Conservation (phyloP, 768 basidiomycete species). For the Lactarius akahatsu region DNA sequence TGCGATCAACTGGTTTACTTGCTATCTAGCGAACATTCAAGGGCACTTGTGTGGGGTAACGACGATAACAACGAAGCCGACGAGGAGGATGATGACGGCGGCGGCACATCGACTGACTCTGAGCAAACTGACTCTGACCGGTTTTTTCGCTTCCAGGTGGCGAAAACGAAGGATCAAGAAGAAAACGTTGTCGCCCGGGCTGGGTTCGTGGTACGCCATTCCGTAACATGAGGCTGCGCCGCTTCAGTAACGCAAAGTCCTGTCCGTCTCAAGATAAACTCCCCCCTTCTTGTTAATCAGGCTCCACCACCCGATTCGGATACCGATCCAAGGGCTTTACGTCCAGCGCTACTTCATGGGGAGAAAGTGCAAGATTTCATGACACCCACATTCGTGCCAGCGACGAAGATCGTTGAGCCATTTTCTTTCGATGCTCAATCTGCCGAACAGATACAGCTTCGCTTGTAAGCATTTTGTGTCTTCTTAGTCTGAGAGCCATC, state of each 20-base stretch:
- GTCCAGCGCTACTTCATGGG: constrained; percentile 22
- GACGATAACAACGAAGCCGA: constrained; percentile 31
- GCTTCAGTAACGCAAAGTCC: too few relatives aligned
- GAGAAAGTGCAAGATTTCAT: constrained; percentile 31
- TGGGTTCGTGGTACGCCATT: constrained; percentile 47
- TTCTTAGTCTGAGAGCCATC: not conserved
- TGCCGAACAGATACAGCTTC: not conserved
- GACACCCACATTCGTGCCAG: constrained; percentile 9
- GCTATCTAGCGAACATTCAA: constrained; percentile 49
- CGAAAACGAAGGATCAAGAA: constrained; percentile 57
- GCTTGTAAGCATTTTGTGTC: not conserved
- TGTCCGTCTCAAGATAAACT: not conserved
- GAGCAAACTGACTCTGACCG: constrained; percentile 47
- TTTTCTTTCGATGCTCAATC: not conserved
- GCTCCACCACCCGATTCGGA: not conserved
- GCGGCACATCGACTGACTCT: constrained; percentile 34
- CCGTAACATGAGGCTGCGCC: too few relatives aligned
- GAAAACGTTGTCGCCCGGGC: constrained; percentile 45
- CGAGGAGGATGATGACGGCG: not conserved
- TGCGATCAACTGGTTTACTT: constrained; percentile 55
- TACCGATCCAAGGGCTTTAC: not conserved
- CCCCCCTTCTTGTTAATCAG: not conserved
- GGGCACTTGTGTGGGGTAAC: constrained; percentile 44
- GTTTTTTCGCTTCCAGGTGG: constrained; percentile 53
- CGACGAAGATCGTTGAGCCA: not conserved